Conservation (phyloP, 176 grass and related monocot genomes). For the Hordeum vulgare region MorexV3_pseudomolecules_assembly NC_058522.1:3719141-3719640, state of each 20-base stretch:
- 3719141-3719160: not conserved
- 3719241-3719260: not conserved
- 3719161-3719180: not conserved
- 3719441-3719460: slow-evolving; percentile 22
- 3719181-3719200: no score
- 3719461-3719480: slow-evolving; percentile 50
- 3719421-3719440: not conserved
- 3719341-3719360: not conserved
- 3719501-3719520: slow-evolving; percentile 17
- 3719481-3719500: not conserved
- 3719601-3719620: slow-evolving; percentile 19
- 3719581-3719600: slow-evolving; percentile 30
- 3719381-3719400: not conserved
- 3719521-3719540: slow-evolving; percentile 31
- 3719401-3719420: not conserved
- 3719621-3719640: slow-evolving; percentile 14
- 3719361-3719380: not conserved
- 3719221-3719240: not conserved
- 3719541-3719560: slow-evolving; percentile 39
- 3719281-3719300: not conserved
- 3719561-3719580: slow-evolving; percentile 24
- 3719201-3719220: not conserved
- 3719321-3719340: no score
- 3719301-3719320: not conserved
- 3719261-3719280: not conserved